Base-by-base conservation (phyloP, 202 grass and related monocot species). In the Setaria viridis region DNA sequence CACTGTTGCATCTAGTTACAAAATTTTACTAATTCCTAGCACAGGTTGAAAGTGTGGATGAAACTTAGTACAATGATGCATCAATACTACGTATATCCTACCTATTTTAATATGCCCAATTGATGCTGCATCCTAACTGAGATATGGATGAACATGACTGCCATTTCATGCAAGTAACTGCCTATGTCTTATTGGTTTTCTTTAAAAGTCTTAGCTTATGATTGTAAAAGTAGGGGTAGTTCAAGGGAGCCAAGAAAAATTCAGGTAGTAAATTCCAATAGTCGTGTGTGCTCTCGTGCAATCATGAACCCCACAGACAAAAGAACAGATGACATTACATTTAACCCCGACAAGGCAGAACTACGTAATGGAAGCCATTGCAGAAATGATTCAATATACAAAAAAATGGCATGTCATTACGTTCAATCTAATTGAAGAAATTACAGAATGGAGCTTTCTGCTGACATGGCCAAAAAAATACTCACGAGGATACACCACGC, bases 401-500 rank as follows among this genome's bases (percentile, higher is more conserved):
- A 58, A 72, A 15, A 83, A 30, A 14, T 25, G 50, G 1, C 17
- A 25, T 77, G 66, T 13, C 64, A 59, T 53, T 59, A 57, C 16
- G 20, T 70, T 87, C 43, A 70, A 86, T 43, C 72, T 72, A 72
- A 80, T 17, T 71, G 2, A 34, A 84, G 62, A 11, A 83, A 59
- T 7, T 33, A 64, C 7, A 81, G 16, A 86, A 48, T 33, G 3
- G 17, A 59, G 56, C 43, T 77, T 77, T 58, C 42, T 42, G 49
- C 58, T 82, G 77, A 33, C 60, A 78, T 16, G 1, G 21, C 20
- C 17, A 16, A 70, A 84, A 58, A 69, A 62, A 71, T 87, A 92
- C 97, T 93, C 80, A 99, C 97, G 83, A 92, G 82, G 94, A 97
- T 82, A 99, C 94, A 62, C 92, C 92, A 81, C 94, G 97, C 83